Evolutionary conservation across 2,329 filamentous ascomycete genomes (phyloP).

Genomic region (Chaetoscypha palmicola): DNA sequence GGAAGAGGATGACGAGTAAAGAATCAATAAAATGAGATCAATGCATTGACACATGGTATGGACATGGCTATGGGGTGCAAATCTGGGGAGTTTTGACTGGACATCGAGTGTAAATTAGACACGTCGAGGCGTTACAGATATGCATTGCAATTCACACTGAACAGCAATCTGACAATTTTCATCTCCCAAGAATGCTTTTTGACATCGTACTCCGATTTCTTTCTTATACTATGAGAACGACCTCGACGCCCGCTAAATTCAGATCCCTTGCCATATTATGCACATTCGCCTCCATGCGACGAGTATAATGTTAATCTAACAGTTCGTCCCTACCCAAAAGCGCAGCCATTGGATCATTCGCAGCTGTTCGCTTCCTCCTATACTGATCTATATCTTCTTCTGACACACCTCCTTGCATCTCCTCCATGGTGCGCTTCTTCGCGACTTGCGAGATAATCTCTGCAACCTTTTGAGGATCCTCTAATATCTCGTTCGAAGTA

Average conservation of each 20-base stretch:
- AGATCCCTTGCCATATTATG: not conserved
- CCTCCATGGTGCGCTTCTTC: slow-evolving; percentile 70
- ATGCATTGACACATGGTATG: slow-evolving; percentile 19
- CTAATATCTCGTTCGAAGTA: slow-evolving; percentile 28
- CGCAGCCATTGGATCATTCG: slow-evolving; percentile 81
- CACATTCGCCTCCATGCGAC: not conserved
- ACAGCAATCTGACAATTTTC: slow-evolving; percentile 8
- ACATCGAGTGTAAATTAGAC: slow-evolving; percentile 18
- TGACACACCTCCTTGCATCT: slow-evolving; percentile 70
- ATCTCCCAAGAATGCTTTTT: slow-evolving; percentile 2
- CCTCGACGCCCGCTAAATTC: slow-evolving; percentile 16
- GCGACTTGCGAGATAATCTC: slow-evolving; percentile 23
- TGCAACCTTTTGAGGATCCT: slow-evolving; percentile 28
- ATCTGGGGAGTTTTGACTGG: slow-evolving; percentile 17
- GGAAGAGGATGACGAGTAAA: slow-evolving; percentile 65
- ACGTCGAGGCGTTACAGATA: slow-evolving; percentile 23
- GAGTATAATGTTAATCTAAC: slow-evolving; percentile 32
- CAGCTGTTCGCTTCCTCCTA: slow-evolving; percentile 63
- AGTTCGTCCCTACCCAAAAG: slow-evolving; percentile 69
- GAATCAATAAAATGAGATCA: slow-evolving; percentile 18
- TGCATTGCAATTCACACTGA: slow-evolving; percentile 14
- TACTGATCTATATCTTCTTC: slow-evolving; percentile 86
- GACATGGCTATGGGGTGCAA: slow-evolving; percentile 27
- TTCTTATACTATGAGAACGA: not conserved
- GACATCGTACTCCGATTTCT: not conserved